Evolutionary conservation across 2,329 filamentous ascomycete species (phyloP).

Genomic region (Endothia cerciana): DNA sequence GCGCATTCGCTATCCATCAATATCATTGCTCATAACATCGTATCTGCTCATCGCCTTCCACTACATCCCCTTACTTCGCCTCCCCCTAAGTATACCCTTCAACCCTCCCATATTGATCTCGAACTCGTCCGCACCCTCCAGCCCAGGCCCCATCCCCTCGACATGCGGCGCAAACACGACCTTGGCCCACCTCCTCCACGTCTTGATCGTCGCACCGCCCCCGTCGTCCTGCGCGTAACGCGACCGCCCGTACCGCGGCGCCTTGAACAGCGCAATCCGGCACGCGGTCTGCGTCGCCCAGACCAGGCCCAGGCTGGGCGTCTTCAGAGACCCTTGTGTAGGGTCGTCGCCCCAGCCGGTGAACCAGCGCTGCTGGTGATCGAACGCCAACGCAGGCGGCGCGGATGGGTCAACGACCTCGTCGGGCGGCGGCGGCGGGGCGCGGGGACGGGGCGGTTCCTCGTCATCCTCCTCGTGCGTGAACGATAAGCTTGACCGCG

Average conservation of each 20-base stretch:
- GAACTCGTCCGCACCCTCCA: slow-evolving; percentile 66
- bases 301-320: slow-evolving; percentile 82
- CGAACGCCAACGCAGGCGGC: slow-evolving; percentile 67
- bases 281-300: slow-evolving; percentile 90
- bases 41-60: background rate
- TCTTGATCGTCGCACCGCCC: slow-evolving; percentile 52
- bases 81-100: slow-evolving; percentile 37
- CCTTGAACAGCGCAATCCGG: slow-evolving; percentile 79
- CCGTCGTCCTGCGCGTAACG: slow-evolving; percentile 42
- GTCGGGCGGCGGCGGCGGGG: slow-evolving; percentile 33
- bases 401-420: slow-evolving; percentile 40
- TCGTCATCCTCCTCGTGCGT: slow-evolving; percentile 18
- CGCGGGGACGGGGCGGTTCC: slow-evolving; percentile 18
- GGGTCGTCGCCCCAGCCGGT: slow-evolving; percentile 86
- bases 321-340: slow-evolving; percentile 65
- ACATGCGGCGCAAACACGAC: slow-evolving; percentile 88
- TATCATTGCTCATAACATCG: slow-evolving; percentile 10
- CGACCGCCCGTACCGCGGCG: slow-evolving; percentile 54
- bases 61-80: background rate
- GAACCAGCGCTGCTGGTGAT: slow-evolving; percentile 93
- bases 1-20: background rate
- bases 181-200: slow-evolving; percentile 79
- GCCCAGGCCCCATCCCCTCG: slow-evolving; percentile 52
- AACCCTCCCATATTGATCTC: slow-evolving; percentile 73
- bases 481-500: slow-evolving; percentile 41